phyloP scores from a whole-genome alignment of 2,329 filamentous ascomycete species.

The Ophiocordyceps australis region DNA sequence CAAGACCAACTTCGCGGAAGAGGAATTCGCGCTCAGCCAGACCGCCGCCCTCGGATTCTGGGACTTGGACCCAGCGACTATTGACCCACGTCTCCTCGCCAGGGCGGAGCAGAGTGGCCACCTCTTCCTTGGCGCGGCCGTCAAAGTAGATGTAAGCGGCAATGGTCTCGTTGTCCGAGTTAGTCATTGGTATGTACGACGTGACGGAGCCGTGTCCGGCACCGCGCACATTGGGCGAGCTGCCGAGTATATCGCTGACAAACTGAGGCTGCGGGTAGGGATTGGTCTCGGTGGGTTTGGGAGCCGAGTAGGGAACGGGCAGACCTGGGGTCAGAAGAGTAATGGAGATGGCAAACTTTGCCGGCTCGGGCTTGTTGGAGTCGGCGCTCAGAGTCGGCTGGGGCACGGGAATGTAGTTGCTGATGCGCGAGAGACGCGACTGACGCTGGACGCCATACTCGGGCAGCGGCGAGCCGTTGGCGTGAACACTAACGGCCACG shows the following conservation, averaged over 20 bases:
- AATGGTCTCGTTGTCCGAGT: constrained; percentile 89
- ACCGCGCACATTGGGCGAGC: constrained; percentile 26
- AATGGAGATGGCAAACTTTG: constrained; percentile 95
- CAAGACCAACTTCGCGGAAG: constrained; percentile 89
- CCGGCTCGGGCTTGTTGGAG: constrained; percentile 68
- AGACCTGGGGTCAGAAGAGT: constrained; percentile 80
- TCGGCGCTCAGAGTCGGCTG: constrained; percentile 51
- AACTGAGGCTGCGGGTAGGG: constrained; percentile 68
- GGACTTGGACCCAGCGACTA: constrained; percentile 90
- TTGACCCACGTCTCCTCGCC: constrained; percentile 99
- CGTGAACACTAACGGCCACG: constrained; percentile 93
- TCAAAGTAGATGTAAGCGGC: constrained; percentile 99
- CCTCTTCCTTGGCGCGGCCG: constrained; percentile 85
- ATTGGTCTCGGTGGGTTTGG: constrained; percentile 58
- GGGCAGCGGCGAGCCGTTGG: constrained; percentile 59
- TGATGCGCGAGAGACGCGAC: constrained; percentile 79
- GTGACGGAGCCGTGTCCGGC: constrained; percentile 40
- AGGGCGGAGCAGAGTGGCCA: constrained; percentile 77
- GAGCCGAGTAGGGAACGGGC: constrained; percentile 81
- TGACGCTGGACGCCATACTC: constrained; percentile 94
- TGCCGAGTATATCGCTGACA: constrained; percentile 49
- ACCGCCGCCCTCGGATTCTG: constrained; percentile 77
- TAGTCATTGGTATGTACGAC: constrained; percentile 83
- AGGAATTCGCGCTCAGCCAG: constrained; percentile 92
- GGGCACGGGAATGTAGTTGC: constrained; percentile 91